Base-by-base conservation (phyloP, 768 basidiomycete species). In the Clitopilus passeckerianus region DNA sequence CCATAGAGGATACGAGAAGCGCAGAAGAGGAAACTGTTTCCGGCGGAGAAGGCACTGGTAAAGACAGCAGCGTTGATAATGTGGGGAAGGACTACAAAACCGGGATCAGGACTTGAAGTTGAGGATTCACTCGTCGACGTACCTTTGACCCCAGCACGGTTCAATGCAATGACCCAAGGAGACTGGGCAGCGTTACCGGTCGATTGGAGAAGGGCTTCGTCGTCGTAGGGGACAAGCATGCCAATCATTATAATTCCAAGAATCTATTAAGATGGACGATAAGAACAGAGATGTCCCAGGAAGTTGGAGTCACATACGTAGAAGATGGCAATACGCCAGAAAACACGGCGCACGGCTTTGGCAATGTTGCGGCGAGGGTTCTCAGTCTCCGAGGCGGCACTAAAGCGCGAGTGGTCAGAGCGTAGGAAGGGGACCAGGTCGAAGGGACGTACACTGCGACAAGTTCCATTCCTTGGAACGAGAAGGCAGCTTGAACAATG, bases 121-220 rank as follows among this genome's bases (percentile, higher is more conserved):
- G 33, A 55, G 10, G n/a, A 41, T 3, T 14, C 12, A 3, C 14
- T 14, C 12, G 10, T 15, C 12, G 52, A 35, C 64, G 6, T 43
- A 81, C 81, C 84, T 74, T 82, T 85, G 68, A 92, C 82, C 10
- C 91, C 89, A 0, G 89, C 87, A 41, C 81, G 78, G 50, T 74
- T 80, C 63, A 94, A 86, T 18, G 91, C 92, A 62, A 94, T 87
- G 57, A 94, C 92, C 72, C 91, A 95, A 2, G 93, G 93, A 3
- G 90, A 92, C 56, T 86, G 70, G 0, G 87, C 84, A n/a, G 91
- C 91, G 50, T 82, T 90, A 54, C 84, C 83, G 24, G 77, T 60
- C 72, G 75, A 61, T 58, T 72, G 67, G 43, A 87, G 77, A 43
- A 91, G 74, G 10, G 71, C 67, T 0, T 70, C 67, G 68, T 93